Conservation (phyloP, 1,139 yeast genomes). For the Magnusiomyces clavatus region DNA sequence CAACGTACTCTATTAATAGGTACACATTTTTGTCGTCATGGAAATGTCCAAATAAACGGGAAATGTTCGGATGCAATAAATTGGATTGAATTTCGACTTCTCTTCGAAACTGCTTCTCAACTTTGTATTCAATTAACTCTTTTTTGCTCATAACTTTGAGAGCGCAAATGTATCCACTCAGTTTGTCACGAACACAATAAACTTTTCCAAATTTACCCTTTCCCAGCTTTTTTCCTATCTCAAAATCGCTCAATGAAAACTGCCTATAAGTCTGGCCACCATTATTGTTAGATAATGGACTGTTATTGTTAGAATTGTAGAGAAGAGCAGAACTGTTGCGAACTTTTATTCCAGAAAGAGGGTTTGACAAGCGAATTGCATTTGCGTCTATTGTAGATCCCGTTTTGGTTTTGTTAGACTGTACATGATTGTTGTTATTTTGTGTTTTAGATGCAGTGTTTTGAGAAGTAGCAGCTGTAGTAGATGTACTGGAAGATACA, state of each 20-base stretch:
- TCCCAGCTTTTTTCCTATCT: constrained; percentile 81
- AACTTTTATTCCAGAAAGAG: constrained; percentile 22
- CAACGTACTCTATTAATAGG: constrained; percentile 74
- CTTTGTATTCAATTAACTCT: constrained; percentile 65
- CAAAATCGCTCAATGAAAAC: constrained; percentile 55
- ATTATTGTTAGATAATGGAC: background rate
- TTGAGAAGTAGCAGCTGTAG: background rate
- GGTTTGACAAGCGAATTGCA: constrained; percentile 22
- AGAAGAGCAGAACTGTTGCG: background rate
- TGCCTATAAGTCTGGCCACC: constrained; percentile 18
- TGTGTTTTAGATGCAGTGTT: background rate
- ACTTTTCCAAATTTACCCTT: constrained; percentile 93
- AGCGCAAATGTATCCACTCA: constrained; percentile 77
- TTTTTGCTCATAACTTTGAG: constrained; percentile 82
- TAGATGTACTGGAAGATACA: background rate
- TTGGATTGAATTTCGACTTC: constrained; percentile 88
- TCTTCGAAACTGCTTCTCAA: constrained; percentile 81
- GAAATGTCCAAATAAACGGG: constrained; percentile 80
- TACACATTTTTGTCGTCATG: constrained; percentile 75
- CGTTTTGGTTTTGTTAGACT: background rate
- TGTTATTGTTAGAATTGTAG: no score
- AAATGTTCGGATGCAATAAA: constrained; percentile 63
- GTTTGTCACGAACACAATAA: constrained; percentile 74
- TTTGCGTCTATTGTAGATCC: constrained; percentile 17
- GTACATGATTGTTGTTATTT: no score